Evolutionary conservation across 129 eudicot species (phyloP).

Genomic region (Sambucus nigra): DNA sequence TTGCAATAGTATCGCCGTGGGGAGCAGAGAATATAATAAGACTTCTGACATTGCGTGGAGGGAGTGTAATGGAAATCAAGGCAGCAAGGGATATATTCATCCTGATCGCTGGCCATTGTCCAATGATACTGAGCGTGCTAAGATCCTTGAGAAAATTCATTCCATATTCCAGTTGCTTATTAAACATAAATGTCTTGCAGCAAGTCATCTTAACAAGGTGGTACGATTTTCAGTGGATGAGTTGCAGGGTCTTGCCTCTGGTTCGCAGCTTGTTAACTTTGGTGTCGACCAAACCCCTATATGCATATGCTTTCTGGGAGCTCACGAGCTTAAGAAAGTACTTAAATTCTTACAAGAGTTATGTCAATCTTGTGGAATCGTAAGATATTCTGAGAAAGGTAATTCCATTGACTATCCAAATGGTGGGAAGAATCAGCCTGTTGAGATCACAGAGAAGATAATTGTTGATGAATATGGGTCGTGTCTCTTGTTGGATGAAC

Average conservation of each 20-base stretch:
- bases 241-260: constrained; percentile 40
- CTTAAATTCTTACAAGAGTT: constrained; percentile 61
- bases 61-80: constrained; percentile 40
- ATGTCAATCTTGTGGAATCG: constrained; percentile 66
- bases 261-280: constrained; percentile 55
- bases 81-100: constrained; percentile 27
- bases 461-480: constrained; percentile 48
- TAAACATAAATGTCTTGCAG: constrained; percentile 59
- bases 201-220: constrained; percentile 73
- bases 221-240: constrained; percentile 72
- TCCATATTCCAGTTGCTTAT: constrained; percentile 51
- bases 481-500: constrained; percentile 55
- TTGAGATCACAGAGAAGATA: constrained; percentile 39
- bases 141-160: constrained; percentile 72
- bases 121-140: constrained; percentile 67
- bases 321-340: constrained; percentile 67
- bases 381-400: constrained; percentile 52
- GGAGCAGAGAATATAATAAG: constrained; percentile 26
- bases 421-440: constrained; percentile 11
- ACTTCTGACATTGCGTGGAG: constrained; percentile 33
- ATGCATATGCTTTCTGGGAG: constrained; percentile 87
- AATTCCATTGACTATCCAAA: constrained; percentile 37
- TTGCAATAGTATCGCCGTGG: constrained; percentile 29
- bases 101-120: constrained; percentile 73
- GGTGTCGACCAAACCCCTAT: constrained; percentile 67